Percentiles rank a stretch among this genome's conserved stretches.
These are phyloP conservation scores for Cytospora piceae DNA, from an alignment of 2,329 filamentous ascomycete genomes.

Conservation along the genomic window DNA sequence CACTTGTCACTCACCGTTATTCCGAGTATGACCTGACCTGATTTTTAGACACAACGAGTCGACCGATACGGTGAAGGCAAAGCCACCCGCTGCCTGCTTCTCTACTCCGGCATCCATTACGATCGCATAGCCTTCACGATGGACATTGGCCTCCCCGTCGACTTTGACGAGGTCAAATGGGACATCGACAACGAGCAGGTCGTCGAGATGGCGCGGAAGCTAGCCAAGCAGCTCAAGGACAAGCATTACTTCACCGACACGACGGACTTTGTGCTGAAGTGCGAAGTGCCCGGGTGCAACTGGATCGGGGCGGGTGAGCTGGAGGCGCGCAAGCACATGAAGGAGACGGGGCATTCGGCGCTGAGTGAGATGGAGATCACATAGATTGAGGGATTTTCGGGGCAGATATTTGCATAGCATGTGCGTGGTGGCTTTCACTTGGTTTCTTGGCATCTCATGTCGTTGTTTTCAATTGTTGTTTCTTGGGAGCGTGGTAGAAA, in stretches of 20 bases:
- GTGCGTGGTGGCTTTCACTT: neutral
- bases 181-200: conserved; percentile 63
- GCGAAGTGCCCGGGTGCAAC: conserved; percentile 67
- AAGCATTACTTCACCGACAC: conserved; percentile 90
- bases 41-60: conserved; percentile 44
- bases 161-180: conserved; percentile 72
- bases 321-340: conserved; percentile 65
- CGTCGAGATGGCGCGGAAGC: conserved; percentile 66
- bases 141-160: conserved; percentile 63
- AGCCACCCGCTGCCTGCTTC: conserved; percentile 71
- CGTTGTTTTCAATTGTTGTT: neutral
- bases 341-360: conserved; percentile 60
- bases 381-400: neutral
- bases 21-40: neutral
- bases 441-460: neutral
- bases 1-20: conserved; percentile 30
- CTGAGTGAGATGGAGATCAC: conserved; percentile 43
- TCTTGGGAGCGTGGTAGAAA: neutral
- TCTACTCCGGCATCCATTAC: conserved; percentile 94
- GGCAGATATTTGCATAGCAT: neutral
- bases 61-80: conserved; percentile 80
- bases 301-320: conserved; percentile 70
- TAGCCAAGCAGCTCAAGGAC: conserved; percentile 68
- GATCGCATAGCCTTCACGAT: conserved; percentile 80
- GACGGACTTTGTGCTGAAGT: conserved; percentile 75